Base-by-base conservation (phyloP, 2,329 filamentous ascomycete genomes). In the Aspergillus eucalypticola region DNA sequence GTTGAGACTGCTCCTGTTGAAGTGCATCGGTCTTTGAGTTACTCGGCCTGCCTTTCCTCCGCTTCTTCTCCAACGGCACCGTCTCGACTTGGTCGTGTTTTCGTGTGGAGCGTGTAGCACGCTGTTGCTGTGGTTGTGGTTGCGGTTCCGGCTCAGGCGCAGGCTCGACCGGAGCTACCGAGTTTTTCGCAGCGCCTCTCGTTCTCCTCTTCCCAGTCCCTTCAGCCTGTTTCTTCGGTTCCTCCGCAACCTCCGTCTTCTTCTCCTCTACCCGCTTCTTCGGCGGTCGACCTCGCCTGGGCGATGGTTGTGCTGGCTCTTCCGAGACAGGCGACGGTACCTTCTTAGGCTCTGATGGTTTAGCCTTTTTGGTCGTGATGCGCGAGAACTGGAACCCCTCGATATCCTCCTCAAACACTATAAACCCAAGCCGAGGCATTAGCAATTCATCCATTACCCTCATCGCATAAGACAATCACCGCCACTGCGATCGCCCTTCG, bases 341-440 rank as follows among this genome's bases (percentile, higher is more conserved):
- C 53, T 69, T 67, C n/a, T 69, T 60, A 44, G 65, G 59, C 10
- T 65, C 53, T 15, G 78, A 73, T 59, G 83, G 78, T 60, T 82
- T 81, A 46, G 84, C 83, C 77, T 89, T 91, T 62, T 82, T 81
- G 69, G 85, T 79, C 71, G 90, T 90, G 10, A 87, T 81, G 63
- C 90, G 85, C 64, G 88, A 86, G 73, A 92, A 93, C 60, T 86
- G 81, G 68, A 93, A 93, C 64, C 90, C 90, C 68, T 90, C 90
- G 78, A 90, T 88, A 69, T 90, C 85, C 74, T 93, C 90, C 68
- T 91, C 88, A 68, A 88, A 89, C 7, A 77, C 81, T 79, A 60
- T 56, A 62, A 7, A 58, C 60, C 54, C 60, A 17, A 35, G 55
- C 44, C 27, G 58, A 39, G 54, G 46, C 35, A 59, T 66, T 64